Evolutionary conservation across 2,329 filamentous ascomycete genomes (phyloP).

Genomic region (Colletotrichum karsti): DNA sequence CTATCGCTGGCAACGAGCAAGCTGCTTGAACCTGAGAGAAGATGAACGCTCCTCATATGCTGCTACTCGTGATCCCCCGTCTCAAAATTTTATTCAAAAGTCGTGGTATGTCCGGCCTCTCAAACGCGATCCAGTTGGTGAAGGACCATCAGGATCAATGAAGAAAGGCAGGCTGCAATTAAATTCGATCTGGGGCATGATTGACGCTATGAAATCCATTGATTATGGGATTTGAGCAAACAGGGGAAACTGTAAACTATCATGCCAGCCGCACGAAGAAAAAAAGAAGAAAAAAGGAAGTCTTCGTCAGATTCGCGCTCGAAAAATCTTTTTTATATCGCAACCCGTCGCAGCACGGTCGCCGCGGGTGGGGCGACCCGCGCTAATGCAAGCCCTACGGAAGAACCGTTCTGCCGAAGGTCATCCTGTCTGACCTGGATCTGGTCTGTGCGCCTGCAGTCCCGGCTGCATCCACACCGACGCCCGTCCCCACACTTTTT

Average conservation of each 20-base stretch:
- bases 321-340: constrained; percentile 27
- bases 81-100: background rate
- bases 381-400: background rate
- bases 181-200: constrained; percentile 79
- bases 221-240: constrained; percentile 75
- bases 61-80: no score
- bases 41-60: no score
- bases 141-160: constrained; percentile 14
- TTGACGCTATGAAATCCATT: constrained; percentile 75
- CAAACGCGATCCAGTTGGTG: constrained; percentile 32
- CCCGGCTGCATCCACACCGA: background rate
- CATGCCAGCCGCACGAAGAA: constrained; percentile 83
- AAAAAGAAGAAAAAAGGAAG: constrained; percentile 58
- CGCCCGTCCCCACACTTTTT: constrained; percentile 21
- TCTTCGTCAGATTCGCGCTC: background rate
- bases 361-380: background rate
- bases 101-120: constrained; percentile 52
- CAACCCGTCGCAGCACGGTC: constrained; percentile 11
- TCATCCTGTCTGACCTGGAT: background rate
- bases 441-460: constrained; percentile 3
- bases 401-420: constrained; percentile 9
- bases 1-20: no score
- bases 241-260: constrained; percentile 71
- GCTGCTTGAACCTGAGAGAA: no score
- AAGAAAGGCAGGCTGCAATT: constrained; percentile 76